A percentile compares a stretch with the other conserved stretches of the same genome.
These are phyloP conservation scores for Mycosphaerella arachidis DNA, from an alignment of 2,329 filamentous ascomycete species.

Conservation along the genomic window DNA sequence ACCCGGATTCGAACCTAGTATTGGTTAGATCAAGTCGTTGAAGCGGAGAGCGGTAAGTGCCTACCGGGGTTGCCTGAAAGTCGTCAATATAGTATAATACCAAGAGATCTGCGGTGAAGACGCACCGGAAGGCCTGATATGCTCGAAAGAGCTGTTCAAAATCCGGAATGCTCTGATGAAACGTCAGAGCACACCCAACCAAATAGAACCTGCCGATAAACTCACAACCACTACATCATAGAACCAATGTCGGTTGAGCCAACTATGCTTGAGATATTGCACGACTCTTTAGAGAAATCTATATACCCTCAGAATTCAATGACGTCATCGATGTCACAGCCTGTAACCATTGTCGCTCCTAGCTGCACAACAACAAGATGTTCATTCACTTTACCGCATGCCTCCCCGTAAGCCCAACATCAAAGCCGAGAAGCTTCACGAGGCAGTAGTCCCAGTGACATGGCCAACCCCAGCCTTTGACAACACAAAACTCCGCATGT, in stretches of 20 bases:
- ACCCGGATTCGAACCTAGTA: neutral
- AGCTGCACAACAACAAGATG: neutral
- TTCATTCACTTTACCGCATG: neutral
- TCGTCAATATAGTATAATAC: no score
- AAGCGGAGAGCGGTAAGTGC: neutral
- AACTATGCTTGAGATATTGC: neutral
- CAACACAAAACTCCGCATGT: conserved; percentile 40
- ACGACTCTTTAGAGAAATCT: neutral
- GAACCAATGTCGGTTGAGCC: neutral
- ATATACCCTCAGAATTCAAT: neutral
- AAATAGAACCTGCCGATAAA: no score
- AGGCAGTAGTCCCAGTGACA: neutral
- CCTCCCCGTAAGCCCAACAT: neutral
- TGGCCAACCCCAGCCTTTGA: conserved; percentile 25
- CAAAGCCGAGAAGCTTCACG: neutral
- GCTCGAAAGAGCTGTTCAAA: neutral
- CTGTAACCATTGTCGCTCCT: neutral
- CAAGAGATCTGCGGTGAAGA: no score
- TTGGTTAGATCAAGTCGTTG: neutral
- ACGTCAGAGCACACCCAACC: neutral
- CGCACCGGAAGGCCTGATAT: neutral
- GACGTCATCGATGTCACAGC: neutral
- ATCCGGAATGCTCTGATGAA: neutral
- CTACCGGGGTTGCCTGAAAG: no score
- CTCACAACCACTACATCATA: neutral